A percentile compares a stretch with the other conserved stretches of the same genome.
Evolutionary conservation across 2,329 filamentous ascomycete genomes (phyloP).

Genomic region (Trichoderma sp.): DNA sequence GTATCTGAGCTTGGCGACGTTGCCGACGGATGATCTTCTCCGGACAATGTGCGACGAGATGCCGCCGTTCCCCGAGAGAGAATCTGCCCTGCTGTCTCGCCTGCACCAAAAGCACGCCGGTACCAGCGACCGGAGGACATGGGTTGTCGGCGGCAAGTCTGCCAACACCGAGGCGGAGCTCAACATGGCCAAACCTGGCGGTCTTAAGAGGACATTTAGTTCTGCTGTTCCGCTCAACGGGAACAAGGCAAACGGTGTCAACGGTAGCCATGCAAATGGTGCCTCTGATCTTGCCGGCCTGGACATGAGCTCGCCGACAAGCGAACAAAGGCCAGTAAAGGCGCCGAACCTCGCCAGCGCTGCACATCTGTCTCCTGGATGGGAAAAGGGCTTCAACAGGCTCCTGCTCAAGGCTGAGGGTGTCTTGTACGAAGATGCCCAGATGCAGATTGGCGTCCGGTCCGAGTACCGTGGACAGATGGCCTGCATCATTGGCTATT

Average conservation of each 20-base stretch:
- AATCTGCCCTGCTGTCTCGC: constrained; percentile 85
- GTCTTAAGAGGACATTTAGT: constrained; percentile 83
- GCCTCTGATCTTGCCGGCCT: constrained; percentile 73
- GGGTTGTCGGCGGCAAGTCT: constrained; percentile 96
- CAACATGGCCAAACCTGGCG: constrained; percentile 73
- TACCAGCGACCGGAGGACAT: constrained; percentile 92
- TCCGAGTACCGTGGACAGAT: constrained; percentile 95
- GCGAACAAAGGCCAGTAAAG: constrained; percentile 57
- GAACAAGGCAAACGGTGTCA: constrained; percentile 45
- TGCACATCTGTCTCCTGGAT: constrained; percentile 88
- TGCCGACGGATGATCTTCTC: constrained; percentile 86
- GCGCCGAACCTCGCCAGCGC: constrained; percentile 85
- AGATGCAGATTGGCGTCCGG: constrained; percentile 86
- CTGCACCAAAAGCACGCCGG: constrained; percentile 92
- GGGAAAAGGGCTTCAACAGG: constrained; percentile 85
- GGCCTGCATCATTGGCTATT: constrained; percentile 93
- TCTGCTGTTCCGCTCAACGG: constrained; percentile 48
- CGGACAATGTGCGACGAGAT: constrained; percentile 97
- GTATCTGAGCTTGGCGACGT: constrained; percentile 79
- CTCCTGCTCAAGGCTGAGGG: constrained; percentile 79
- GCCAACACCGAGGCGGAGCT: constrained; percentile 84
- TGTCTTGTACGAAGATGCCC: constrained; percentile 89
- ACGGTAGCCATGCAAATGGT: constrained; percentile 50
- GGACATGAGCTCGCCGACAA: constrained; percentile 64
- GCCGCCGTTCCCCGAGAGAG: constrained; percentile 93